Conservation (phyloP, 306 rosid species). For the Prunus mongolica region DNA sequence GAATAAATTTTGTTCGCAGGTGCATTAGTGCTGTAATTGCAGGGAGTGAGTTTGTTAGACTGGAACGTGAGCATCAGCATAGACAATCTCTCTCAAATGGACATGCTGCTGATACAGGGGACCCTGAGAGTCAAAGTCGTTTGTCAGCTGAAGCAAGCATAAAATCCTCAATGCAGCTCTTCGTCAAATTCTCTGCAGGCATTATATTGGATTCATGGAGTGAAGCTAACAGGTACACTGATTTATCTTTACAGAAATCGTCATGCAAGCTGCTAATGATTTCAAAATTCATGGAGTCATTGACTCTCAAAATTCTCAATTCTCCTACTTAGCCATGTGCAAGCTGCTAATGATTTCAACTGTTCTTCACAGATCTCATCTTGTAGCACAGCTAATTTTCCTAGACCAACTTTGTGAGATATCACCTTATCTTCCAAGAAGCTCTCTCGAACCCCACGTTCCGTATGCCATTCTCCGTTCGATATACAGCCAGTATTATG, state of each 20-base stretch:
- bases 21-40: conserved; percentile 89
- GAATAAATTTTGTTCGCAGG: conserved; percentile 44
- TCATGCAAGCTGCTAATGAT: not conserved
- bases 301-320: too few species aligned
- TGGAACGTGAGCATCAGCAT: conserved; percentile 78
- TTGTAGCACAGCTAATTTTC: conserved; percentile 84
- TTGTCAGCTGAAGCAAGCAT: conserved; percentile 81
- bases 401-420: conserved; percentile 92
- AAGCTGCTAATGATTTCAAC: conserved; percentile 12
- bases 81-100: conserved; percentile 67
- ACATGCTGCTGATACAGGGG: conserved; percentile 49
- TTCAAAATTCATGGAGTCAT: not conserved
- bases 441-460: conserved; percentile 72
- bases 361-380: conserved; percentile 70
- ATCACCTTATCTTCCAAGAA: conserved; percentile 90
- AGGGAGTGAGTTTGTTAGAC: conserved; percentile 87
- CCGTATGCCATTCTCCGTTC: conserved; percentile 94
- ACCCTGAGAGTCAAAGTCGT: conserved; percentile 53
- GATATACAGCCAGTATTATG: conserved; percentile 83
- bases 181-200: conserved; percentile 76
- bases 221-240: conserved; percentile 61
- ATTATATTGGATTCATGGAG: conserved; percentile 85
- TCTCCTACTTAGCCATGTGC: not conserved
- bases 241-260: not conserved
- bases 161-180: conserved; percentile 86